Evolutionary conservation across 805 yeast genomes (phyloP), one percentile per base, ranked within the genome.

Genomic region (Wickerhamomyces mucosus): DNA sequence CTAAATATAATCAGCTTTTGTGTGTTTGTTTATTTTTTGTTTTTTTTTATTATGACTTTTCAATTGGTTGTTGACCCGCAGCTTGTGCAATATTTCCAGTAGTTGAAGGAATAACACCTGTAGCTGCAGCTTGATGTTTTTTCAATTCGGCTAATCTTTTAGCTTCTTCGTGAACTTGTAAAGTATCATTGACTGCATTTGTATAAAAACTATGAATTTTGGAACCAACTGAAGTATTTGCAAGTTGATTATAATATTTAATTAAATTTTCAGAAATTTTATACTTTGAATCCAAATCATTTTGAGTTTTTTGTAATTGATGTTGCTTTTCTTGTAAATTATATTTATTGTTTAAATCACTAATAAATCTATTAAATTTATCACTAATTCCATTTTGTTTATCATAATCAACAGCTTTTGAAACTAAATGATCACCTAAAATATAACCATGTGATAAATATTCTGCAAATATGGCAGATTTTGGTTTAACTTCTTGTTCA

Each of bases 401-500:
- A 53, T 82, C 92, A 39, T 76, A 61, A 14, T 65, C 72, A 32
- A 78, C 63, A 15, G 84, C 80, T 47, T 67, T 67, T 35, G 69
- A 64, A 27, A 81, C 61, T 30, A 79, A 57, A 31, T 64, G 56
- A 52, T 82, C 92, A 28, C 77, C 65, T 27, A 81, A 54, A 14
- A 64, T 68, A 50, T 82, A 81, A 5, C 94, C 94, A n/a, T 74
- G 69, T 20, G 84, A 65, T 37, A 81, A 61, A 45, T 78, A 69
- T 55, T 81, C 89, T 2, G 92, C 89, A 58, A 80, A 60, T 37
- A 82, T 74, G 14, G 84, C 73, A 34, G 75, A 56, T 48, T 78
- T 78, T 35, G 94, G 94, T 59, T 81, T 81, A 38, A 71, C 72
- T 47, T 82, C 94, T 57, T 81, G 94, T 5, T 65, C 55, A 32